Evolutionary conservation across 2,329 filamentous ascomycete genomes (phyloP), one percentile per base, ranked within the genome.

Genomic region (Penicillium crustosum): DNA sequence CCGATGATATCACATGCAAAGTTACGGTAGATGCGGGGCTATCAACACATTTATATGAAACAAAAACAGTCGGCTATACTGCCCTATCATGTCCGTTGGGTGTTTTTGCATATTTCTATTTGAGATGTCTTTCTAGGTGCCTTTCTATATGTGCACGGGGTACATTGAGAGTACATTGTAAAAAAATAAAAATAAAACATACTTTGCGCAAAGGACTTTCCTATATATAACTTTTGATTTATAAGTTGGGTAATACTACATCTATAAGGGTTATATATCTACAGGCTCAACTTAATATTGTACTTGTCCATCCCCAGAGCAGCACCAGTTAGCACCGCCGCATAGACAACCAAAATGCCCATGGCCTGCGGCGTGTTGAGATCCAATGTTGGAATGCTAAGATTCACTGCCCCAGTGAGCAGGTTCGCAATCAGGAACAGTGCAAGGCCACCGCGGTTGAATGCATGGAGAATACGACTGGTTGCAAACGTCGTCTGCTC

Each of bases 401-500:
- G 81, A 73, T 99, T 99, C 53, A 97, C 88, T 17, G 91, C 71
- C 0, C 94, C 94, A 0, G 94, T 99, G 61, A 96, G 75, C 47
- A 99, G 75, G 70, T 99, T 99, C 2, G 94, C 93, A 38, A 93
- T 70, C 58, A 99, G 75, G 71, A 99, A 99, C 0, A 97, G 76
- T 0, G 85, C 86, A 47, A 99, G 79, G 0, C 94, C 93, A 67
- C 97, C 97, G 53, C 89, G 84, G 72, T 99, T 99, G 71, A 89
- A 95, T 0, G 91, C 90, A 45, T 86, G 81, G 61, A 97, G 78
- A n/a, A 97, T 82, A 38, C 80, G 83, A 70, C 92, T 96, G 3
- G 92, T 97, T 4, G 91, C 89, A 45, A 83, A 79, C 45, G 83
- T 78, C 61, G 87, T 86, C 3, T 84, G 84, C 60, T 88, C 85